Base-by-base conservation (phyloP, 2,329 filamentous ascomycete species). In the Neonectria coccinea region DNA sequence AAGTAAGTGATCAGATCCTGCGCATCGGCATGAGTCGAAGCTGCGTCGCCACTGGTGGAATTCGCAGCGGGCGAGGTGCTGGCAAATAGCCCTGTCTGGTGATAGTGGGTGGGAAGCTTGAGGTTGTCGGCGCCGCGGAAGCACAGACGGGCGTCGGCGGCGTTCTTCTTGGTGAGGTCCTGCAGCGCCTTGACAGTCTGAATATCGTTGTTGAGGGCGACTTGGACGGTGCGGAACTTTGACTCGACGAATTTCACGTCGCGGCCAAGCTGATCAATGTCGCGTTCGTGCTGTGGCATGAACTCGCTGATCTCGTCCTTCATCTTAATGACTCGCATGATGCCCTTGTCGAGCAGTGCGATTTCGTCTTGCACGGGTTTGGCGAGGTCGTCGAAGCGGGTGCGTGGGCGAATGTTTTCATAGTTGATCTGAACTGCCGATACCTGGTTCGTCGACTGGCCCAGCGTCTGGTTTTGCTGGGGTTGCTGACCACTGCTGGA, bases 311-410 rank as follows among this genome's bases (percentile, higher is more conserved):
- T 90, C 70, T 97, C 88, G 70, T 91, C 88, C 75, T 92, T 91
- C 78, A 91, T 90, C 63, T 86, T 85, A 74, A 97, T 94, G 76
- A 96, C 93, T 58, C 86, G 85, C 72, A 93, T 88, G 71, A 99
- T 95, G 68, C 91, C 88, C 62, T 88, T 87, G 79, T 99, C 95
- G 67, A 97, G 88, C 10, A 85, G 81, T 67, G 92, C 88, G 66
- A 99, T 92, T 70, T 93, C 83, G 67, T 89, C 88, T 75, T 97
- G 93, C 16, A 97, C 83, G 31, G 92, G 89, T 70, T 95, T 91
- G 65, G 92, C 89, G 29, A 97, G 89, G 78, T 97, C 95, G 76
- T 94, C 93, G 82, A 96, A 97, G 66, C 96, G 92, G 4, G 94
- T 97, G 0, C 94, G 97, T 16, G 92, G 91, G 56, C 93, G 89